These are phyloP conservation scores for Leucocoprinus sp. DNA, from an alignment of 768 basidiomycete species.

Conservation along the genomic window DNA sequence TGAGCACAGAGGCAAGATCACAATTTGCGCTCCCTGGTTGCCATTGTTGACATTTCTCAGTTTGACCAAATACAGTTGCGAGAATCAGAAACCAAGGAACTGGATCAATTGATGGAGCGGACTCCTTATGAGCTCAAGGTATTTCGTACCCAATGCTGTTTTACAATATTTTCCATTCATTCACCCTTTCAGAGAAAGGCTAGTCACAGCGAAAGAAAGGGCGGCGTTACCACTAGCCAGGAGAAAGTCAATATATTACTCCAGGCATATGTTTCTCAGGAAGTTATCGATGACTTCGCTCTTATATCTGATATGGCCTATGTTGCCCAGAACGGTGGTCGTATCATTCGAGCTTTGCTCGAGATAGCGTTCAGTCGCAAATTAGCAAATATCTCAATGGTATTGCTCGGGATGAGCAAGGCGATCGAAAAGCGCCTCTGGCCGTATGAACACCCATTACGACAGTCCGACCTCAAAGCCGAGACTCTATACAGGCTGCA, in stretches of 20 bases:
- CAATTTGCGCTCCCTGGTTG: neutral
- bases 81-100: slow-evolving; percentile 81
- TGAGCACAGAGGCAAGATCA: slow-evolving; percentile 75
- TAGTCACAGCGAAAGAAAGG: slow-evolving; percentile 29
- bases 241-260: slow-evolving; percentile 93
- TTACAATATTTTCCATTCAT: neutral
- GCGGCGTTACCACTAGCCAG: slow-evolving; percentile 42
- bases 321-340: slow-evolving; percentile 88
- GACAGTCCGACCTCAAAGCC: slow-evolving; percentile 67
- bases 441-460: slow-evolving; percentile 90
- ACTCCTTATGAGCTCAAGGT: slow-evolving; percentile 82
- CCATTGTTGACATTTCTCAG: slow-evolving; percentile 27
- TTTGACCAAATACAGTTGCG: slow-evolving; percentile 94
- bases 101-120: slow-evolving; percentile 57
- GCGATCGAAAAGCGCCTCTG: slow-evolving; percentile 87
- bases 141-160: neutral
- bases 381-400: slow-evolving; percentile 76
- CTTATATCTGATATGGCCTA: slow-evolving; percentile 93
- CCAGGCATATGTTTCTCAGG: slow-evolving; percentile 80
- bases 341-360: slow-evolving; percentile 88
- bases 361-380: slow-evolving; percentile 92
- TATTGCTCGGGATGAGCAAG: slow-evolving; percentile 87
- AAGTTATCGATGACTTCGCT: slow-evolving; percentile 87
- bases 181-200: neutral
- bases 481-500: slow-evolving; percentile 76